These are phyloP conservation scores for Murraya koenigii DNA, from an alignment of 345 rosid species.

Conservation along the genomic window DNA sequence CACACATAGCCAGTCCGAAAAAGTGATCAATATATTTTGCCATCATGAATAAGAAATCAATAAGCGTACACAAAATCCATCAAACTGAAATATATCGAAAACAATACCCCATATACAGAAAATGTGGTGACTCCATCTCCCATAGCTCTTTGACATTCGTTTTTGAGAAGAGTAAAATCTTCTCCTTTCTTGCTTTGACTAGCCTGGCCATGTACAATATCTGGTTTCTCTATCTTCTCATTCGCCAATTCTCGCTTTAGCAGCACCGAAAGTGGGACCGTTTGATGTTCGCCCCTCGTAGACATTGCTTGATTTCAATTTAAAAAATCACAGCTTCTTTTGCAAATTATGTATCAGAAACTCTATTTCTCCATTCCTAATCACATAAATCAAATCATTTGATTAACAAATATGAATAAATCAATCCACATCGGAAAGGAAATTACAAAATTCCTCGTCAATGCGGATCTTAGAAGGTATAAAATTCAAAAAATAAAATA, in stretches of 20 bases:
- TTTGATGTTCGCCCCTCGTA: slow-evolving; percentile 62
- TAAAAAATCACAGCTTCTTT: slow-evolving; percentile 8
- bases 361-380: slow-evolving; percentile 21
- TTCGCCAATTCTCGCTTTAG: slow-evolving; percentile 82
- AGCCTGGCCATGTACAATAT: slow-evolving; percentile 73
- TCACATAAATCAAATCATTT: neutral
- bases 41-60: too few species aligned
- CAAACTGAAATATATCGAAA: neutral
- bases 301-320: slow-evolving; percentile 39
- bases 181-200: slow-evolving; percentile 98
- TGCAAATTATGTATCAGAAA: slow-evolving; percentile 9
- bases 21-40: neutral
- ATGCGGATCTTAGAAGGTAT: slow-evolving; percentile 22
- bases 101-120: slow-evolving; percentile 78
- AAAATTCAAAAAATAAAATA: neutral
- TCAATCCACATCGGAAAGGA: slow-evolving; percentile 8
- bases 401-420: neutral
- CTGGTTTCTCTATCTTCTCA: slow-evolving; percentile 82
- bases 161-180: slow-evolving; percentile 71
- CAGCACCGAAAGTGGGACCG: slow-evolving; percentile 86
- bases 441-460: slow-evolving; percentile 18
- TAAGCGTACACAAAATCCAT: neutral
- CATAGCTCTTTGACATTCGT: slow-evolving; percentile 71
- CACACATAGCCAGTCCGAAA: too few species aligned
- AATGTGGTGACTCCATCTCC: slow-evolving; percentile 84